phyloP scores from a whole-genome alignment of 768 basidiomycete genomes.

The Phlebiopsis gigantea region DNA sequence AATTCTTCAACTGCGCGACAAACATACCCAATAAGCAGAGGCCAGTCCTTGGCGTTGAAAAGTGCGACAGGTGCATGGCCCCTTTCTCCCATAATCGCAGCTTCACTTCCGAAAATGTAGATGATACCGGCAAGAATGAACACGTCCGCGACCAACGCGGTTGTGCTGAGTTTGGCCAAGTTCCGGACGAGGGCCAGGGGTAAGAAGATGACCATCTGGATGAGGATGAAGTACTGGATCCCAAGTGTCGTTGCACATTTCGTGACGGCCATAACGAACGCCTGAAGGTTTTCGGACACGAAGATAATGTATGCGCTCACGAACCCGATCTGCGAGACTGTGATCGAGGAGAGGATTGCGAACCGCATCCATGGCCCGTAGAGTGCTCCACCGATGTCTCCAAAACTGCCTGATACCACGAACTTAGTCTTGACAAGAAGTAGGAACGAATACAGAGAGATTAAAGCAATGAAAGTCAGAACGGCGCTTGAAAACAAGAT shows the following conservation, averaged over 20 bases:
- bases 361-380: slow-evolving; percentile 95
- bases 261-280: slow-evolving; percentile 79
- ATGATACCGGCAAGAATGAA: slow-evolving; percentile 89
- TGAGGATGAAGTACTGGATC: slow-evolving; percentile 75
- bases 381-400: slow-evolving; percentile 90
- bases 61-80: slow-evolving; percentile 78
- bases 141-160: slow-evolving; percentile 88
- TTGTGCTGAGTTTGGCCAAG: slow-evolving; percentile 89
- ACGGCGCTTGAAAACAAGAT: slow-evolving; percentile 81
- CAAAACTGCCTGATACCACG: slow-evolving; percentile 88
- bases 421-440: slow-evolving; percentile 85
- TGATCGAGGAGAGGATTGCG: slow-evolving; percentile 80
- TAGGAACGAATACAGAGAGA: slow-evolving; percentile 92
- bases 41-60: slow-evolving; percentile 89
- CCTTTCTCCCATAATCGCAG: slow-evolving; percentile 53
- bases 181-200: slow-evolving; percentile 88
- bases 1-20: background rate
- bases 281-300: slow-evolving; percentile 85
- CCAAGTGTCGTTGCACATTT: slow-evolving; percentile 64
- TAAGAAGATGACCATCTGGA: slow-evolving; percentile 82
- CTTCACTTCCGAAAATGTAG: slow-evolving; percentile 87
- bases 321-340: slow-evolving; percentile 86
- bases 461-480: slow-evolving; percentile 73
- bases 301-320: slow-evolving; percentile 93
- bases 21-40: slow-evolving; percentile 84